Evolutionary conservation across 441 rosid species (phyloP).

Genomic region (Adansonia grandidieri): DNA sequence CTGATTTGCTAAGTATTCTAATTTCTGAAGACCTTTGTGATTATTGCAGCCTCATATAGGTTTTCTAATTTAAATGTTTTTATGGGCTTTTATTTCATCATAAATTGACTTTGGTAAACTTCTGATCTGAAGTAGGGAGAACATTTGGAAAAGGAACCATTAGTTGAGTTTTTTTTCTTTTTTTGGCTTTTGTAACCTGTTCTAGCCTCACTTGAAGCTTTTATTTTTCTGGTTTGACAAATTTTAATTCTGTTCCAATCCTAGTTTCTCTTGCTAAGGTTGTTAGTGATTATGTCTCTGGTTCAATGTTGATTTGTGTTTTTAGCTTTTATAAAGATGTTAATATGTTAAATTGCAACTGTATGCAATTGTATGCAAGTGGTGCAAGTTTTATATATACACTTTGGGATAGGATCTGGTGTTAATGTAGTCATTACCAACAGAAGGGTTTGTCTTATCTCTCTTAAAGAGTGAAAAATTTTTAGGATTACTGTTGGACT

Average conservation of each 20-base stretch:
- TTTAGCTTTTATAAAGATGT: constrained; percentile 27
- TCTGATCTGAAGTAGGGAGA: constrained; percentile 48
- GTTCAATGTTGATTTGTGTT: constrained; percentile 24
- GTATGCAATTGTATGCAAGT: constrained; percentile 51
- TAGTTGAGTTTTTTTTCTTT: background rate
- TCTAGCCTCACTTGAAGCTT: background rate
- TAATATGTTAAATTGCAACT: constrained; percentile 26
- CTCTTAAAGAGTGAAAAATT: background rate
- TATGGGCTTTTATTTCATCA: too few species aligned
- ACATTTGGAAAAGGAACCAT: constrained; percentile 63
- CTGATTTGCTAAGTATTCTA: too few species aligned
- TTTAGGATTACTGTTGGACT: too few species aligned
- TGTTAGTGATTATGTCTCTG: constrained; percentile 15
- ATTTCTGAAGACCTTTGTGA: too few species aligned
- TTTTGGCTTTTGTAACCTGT: background rate
- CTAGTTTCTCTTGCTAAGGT: constrained; percentile 4
- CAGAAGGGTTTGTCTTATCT: constrained; percentile 76
- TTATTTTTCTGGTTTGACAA: constrained; percentile 3
- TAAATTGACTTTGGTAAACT: background rate
- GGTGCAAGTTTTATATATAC: constrained; percentile 57
- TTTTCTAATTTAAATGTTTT: too few species aligned
- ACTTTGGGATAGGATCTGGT: constrained; percentile 70
- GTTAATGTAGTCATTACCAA: constrained; percentile 83
- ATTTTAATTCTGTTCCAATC: background rate
- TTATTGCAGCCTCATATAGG: too few species aligned